Evolutionary conservation across 228 moss, liverwort and hornwort genomes (phyloP), one percentile per base, ranked within the genome.

Genomic region (Sphagnum fallax): DNA sequence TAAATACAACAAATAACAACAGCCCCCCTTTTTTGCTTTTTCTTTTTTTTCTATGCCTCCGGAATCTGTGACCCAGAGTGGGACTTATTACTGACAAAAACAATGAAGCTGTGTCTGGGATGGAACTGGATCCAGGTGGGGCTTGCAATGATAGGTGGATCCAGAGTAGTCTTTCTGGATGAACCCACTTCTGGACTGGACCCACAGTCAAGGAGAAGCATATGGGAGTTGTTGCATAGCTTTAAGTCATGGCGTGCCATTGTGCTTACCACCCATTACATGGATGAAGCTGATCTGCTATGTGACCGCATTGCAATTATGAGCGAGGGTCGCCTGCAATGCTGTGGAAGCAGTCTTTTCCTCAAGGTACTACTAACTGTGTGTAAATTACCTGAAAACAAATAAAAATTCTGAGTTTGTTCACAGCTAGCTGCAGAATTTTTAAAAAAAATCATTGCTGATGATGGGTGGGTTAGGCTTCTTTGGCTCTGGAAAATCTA

Each of bases 261-360:
- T 3, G 90, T 95, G 47, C 87, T 95, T 6, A 95, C 95, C 4
- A 95, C 95, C 4, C 95, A 95, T 71, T 92, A 92, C 71, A 95
- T 95, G 92, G 95, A 95, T 63, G 95, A 95, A 75, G 95, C 95
- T 15, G 95, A 95, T 72, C 67, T 92, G 47, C 67, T 95, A 10
- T 90, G 95, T 65, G 95, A 95, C 72, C 92, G 92, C 64, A 90
- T 95, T 52, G 95, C 92, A 75, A 95, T 95, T 63, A 89, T 95
- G 90, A 89, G 83, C 60, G 82, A 92, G 14, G 95, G 95, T 16
- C 87, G 83, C 47, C 75, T 95, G 16, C 88, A 80, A 67, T 95
- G 95, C 61, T 92, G 87, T 67, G 95, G 95, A 73, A 92, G 85
- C 69, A 92, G 92, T 75, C 80, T 92, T 6, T 95, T 80, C 61